Base-by-base conservation (phyloP, 257 asterid species). In the Solanum megistacrolobum region DNA sequence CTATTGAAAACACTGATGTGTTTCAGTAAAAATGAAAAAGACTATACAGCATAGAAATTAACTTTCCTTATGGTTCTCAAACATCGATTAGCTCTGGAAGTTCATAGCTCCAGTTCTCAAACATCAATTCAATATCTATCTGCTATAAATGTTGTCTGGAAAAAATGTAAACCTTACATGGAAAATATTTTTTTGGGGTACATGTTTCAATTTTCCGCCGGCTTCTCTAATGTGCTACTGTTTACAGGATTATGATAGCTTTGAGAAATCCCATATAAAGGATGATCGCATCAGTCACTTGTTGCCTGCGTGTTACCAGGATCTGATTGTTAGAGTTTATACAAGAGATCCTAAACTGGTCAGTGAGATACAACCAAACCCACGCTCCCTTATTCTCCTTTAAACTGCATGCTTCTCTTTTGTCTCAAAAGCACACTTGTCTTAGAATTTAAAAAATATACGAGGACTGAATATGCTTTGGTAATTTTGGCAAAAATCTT, bases 321-420 rank as follows among this genome's bases (percentile, higher is more conserved):
- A 96, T 89, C 91, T 89, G 96, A 94, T 96, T 74, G 99, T 96
- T 88, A 92, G 99, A 90, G 98, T 94, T 32, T 95, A 95, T 91
- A 88, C 98, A 90, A 96, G 90, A 90, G 92, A 96, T 85, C 94
- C 97, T 75, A 87, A 91, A 86, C 89, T 95, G 95, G 99, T 96
- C 65, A 79, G 90, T 66, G 87, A 25, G 32, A 43, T 68, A 5
- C 25, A 48, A n/a, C 68, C 12, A 18, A 79, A 8, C 3, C 4
- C 10, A 55, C 2, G 35, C 3, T 27, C 5, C 48, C 46, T 60
- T 46, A 29, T 81, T 81, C 12, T 46, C 41, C 69, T 46, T 18
- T 81, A 31, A 29, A 16, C 69, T 46, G 39, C 68, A 29, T 81
- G 68, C 27, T 46, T 43, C 38, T 79, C 38, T 25, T 16, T 55